Evolutionary conservation across 2,329 filamentous ascomycete species (phyloP), one percentile per base, ranked within the genome.

Genomic region (Aspergillus terreus): DNA sequence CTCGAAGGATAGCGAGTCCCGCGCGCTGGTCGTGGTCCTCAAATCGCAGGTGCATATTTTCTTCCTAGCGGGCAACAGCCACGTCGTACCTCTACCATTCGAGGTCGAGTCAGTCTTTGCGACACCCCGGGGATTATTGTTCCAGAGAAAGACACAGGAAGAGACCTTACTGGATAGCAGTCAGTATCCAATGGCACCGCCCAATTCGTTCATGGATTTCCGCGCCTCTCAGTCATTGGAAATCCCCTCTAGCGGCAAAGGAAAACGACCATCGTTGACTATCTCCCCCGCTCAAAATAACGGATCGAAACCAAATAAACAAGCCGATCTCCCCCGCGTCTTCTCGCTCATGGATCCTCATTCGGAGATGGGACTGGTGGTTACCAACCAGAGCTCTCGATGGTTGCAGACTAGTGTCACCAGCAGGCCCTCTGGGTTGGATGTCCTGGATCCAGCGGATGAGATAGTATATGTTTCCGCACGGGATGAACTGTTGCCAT

Each of bases 41-140:
- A 92, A 89, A 71, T 92, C 90, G 0, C 92, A 97, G 66, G 91
- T 90, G 19, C 92, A 97, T 67, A 84, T 99, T 58, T 95, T 92
- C 76, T 96, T 95, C 67, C 81, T 97, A 35, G 83, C 88, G 2
- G 92, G 92, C 17, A 86, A 90, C 32, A 94, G 83, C 65, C 89
- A 99, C 78, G 83, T 96, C 52, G 81, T 97, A 44, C 90, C 96
- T 68, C 83, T 99, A 65, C 92, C 92, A 1, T 99, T 99, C 65
- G 92, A 97, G 72, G 88, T 96, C 40, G 90, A 96, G 66, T 84
- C 84, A 48, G 91, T 89, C 27, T 90, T 92, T 68, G 84, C 92
- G 33, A 88, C 89, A 11, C 88, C 91, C 5, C 79, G 84, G 30
- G 94, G 94, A 23, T 80, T 97, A 46, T 81, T 99, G 17, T 83